A percentile compares a stretch with the other conserved stretches of the same genome.
phyloP scores from a whole-genome alignment of 2,329 filamentous ascomycete genomes.

The Fusarium buharicum region DNA sequence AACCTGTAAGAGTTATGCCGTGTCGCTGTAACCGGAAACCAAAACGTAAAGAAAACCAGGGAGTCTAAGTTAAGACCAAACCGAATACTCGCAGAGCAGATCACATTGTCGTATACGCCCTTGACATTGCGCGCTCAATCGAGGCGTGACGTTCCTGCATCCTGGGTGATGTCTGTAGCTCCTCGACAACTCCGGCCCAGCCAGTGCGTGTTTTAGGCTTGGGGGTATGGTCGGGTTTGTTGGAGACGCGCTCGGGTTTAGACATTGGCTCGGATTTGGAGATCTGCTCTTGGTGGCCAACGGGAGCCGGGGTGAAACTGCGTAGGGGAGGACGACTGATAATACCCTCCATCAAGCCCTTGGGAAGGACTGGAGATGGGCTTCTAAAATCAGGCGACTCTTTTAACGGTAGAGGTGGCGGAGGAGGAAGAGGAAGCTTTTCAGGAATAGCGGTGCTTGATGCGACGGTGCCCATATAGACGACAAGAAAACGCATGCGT shows the following conservation, averaged over 20 bases:
- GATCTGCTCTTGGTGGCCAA: conserved; percentile 62
- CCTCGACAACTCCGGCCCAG: conserved; percentile 72
- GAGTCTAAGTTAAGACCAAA: conserved; percentile 19
- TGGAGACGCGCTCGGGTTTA: conserved; percentile 46
- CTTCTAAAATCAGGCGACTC: conserved; percentile 48
- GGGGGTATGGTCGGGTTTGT: conserved; percentile 52
- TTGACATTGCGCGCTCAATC: conserved; percentile 67
- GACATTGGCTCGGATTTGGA: conserved; percentile 53
- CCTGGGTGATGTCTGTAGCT: conserved; percentile 69
- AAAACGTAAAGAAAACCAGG: conserved; percentile 36
- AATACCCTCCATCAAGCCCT: conserved; percentile 57
- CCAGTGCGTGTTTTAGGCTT: conserved; percentile 53
- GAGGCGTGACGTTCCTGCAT: conserved; percentile 72
- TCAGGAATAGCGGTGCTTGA: conserved; percentile 47
- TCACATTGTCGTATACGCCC: conserved; percentile 46
- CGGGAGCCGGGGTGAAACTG: conserved; percentile 61
- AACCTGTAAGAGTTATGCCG: conserved; percentile 34
- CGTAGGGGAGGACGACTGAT: conserved; percentile 61
- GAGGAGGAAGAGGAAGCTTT: conserved; percentile 46
- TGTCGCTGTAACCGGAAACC: conserved; percentile 31
- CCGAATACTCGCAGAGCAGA: conserved; percentile 2
- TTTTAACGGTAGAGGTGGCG: conserved; percentile 49
- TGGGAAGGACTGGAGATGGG: conserved; percentile 51
- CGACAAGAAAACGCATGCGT: conserved; percentile 71
- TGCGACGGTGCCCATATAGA: conserved; percentile 70